Evolutionary conservation across 331 rosid genomes (phyloP).

Genomic region (Dryas integrifolia): DNA sequence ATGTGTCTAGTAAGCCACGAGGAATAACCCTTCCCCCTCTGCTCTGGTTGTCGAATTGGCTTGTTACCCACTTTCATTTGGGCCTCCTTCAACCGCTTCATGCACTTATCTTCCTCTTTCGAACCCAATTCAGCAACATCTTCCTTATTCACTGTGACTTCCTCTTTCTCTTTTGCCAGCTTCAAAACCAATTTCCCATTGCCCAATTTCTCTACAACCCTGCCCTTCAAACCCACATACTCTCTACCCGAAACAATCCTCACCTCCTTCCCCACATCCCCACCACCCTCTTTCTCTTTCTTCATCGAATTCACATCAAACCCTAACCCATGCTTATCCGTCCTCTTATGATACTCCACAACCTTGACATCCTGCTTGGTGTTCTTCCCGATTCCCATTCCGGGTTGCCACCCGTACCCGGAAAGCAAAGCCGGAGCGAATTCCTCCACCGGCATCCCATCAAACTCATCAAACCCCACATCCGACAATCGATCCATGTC

Average conservation of each 20-base stretch:
- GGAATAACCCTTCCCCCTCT: neutral
- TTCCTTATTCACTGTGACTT: slow-evolving; percentile 38
- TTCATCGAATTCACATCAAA: slow-evolving; percentile 26
- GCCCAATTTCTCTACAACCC: slow-evolving; percentile 37
- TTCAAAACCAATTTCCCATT: slow-evolving; percentile 40
- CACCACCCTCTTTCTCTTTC: slow-evolving; percentile 24
- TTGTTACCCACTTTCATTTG: slow-evolving; percentile 28
- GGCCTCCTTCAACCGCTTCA: slow-evolving; percentile 55
- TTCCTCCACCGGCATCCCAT: slow-evolving; percentile 69
- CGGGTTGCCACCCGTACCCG: slow-evolving; percentile 80
- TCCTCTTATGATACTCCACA: slow-evolving; percentile 40
- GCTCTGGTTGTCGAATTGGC: slow-evolving; percentile 18
- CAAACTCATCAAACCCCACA: slow-evolving; percentile 59
- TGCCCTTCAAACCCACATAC: slow-evolving; percentile 49
- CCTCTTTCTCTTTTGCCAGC: slow-evolving; percentile 29
- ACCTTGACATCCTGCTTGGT: slow-evolving; percentile 63
- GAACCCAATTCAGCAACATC: slow-evolving; percentile 67
- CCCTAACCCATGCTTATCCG: slow-evolving; percentile 67
- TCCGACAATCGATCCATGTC: slow-evolving; percentile 65
- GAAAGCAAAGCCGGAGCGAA: slow-evolving; percentile 69
- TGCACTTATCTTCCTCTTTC: slow-evolving; percentile 49
- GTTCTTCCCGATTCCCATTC: slow-evolving; percentile 75
- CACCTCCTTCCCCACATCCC: slow-evolving; percentile 37
- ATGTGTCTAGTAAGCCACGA: slow-evolving; percentile 82
- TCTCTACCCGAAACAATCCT: slow-evolving; percentile 63